phyloP scores from a whole-genome alignment of 2,329 filamentous ascomycete genomes.

The Aspergillus niger region DNA sequence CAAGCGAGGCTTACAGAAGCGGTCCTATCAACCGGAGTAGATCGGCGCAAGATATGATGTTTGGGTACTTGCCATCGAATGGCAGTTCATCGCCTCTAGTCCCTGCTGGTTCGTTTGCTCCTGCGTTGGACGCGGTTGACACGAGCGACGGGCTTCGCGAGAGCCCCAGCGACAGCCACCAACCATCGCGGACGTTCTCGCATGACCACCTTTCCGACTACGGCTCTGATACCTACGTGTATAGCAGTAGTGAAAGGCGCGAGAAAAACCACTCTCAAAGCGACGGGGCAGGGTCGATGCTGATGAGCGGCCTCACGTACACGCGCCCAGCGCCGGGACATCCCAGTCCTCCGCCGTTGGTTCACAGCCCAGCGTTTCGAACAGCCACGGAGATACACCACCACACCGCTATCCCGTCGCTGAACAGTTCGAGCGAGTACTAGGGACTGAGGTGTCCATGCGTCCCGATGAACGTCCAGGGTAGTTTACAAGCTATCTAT shows the following conservation, averaged over 20 bases:
- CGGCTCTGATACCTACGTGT: slow-evolving; percentile 43
- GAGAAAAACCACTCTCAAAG: slow-evolving; percentile 31
- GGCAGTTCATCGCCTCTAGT: slow-evolving; percentile 17
- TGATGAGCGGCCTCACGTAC: slow-evolving; percentile 47
- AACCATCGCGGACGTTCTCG: slow-evolving; percentile 22
- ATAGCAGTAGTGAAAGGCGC: slow-evolving; percentile 35
- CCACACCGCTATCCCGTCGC: slow-evolving; percentile 2
- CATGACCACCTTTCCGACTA: slow-evolving; percentile 33
- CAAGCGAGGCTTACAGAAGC: slow-evolving; percentile 25
- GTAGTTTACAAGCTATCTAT: background rate
- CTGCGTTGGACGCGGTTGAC: slow-evolving; percentile 23
- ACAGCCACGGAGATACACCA: slow-evolving; percentile 20
- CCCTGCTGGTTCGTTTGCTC: slow-evolving; percentile 15
- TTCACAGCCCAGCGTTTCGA: slow-evolving; percentile 13
- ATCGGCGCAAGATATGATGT: slow-evolving; percentile 33
- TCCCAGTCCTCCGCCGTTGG: background rate
- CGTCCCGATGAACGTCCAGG: background rate
- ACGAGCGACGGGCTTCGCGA: slow-evolving; percentile 22
- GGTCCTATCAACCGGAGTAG: slow-evolving; percentile 24
- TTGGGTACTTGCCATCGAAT: slow-evolving; percentile 31
- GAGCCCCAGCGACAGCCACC: slow-evolving; percentile 12
- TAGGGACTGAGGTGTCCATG: background rate
- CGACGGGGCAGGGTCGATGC: slow-evolving; percentile 29
- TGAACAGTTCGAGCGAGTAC: background rate
- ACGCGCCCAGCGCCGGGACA: slow-evolving; percentile 30